Evolutionary conservation across 2,329 filamentous ascomycete species (phyloP).

Genomic region (Trichoderma aggressivum): DNA sequence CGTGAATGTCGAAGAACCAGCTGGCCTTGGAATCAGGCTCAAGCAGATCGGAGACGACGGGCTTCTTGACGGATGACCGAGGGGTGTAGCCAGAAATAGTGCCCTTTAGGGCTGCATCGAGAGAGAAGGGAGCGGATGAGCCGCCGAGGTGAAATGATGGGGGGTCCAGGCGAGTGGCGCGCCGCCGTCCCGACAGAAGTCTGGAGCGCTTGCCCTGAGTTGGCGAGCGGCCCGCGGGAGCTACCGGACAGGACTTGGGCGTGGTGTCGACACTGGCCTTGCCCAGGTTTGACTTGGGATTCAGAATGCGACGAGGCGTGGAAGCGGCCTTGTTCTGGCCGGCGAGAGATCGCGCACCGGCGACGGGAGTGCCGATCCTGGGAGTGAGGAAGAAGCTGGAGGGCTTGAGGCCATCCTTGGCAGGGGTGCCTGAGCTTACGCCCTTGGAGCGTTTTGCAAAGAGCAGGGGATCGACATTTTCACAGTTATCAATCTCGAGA

Average conservation of each 20-base stretch:
- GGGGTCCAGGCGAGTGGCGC: conserved; percentile 66
- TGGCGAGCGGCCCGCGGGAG: conserved; percentile 79
- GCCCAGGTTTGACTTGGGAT: conserved; percentile 50
- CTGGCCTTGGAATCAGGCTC: conserved; percentile 55
- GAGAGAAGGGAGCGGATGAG: conserved; percentile 66
- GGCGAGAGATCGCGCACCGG: conserved; percentile 31
- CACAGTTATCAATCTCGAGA: conserved; percentile 50
- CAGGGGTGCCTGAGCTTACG: conserved; percentile 36
- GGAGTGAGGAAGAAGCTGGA: conserved; percentile 42
- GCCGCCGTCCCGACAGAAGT: conserved; percentile 65
- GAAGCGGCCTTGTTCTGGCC: conserved; percentile 32
- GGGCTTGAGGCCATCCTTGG: conserved; percentile 49
- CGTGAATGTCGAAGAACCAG: conserved; percentile 94
- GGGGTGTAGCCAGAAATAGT: conserved; percentile 63
- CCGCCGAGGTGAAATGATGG: conserved; percentile 55
- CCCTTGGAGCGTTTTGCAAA: conserved; percentile 60
- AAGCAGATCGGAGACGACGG: conserved; percentile 30
- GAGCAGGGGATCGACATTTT: conserved; percentile 59
- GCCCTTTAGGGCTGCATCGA: conserved; percentile 78
- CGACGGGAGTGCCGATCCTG: conserved; percentile 38
- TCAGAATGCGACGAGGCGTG: conserved; percentile 44
- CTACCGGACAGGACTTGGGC: conserved; percentile 52
- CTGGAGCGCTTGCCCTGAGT: conserved; percentile 66
- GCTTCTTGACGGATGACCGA: conserved; percentile 34
- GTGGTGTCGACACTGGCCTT: conserved; percentile 42